phyloP scores from a whole-genome alignment of 108 stramenopile genomes.

The Pseudonitzschia multistriata region DNA sequence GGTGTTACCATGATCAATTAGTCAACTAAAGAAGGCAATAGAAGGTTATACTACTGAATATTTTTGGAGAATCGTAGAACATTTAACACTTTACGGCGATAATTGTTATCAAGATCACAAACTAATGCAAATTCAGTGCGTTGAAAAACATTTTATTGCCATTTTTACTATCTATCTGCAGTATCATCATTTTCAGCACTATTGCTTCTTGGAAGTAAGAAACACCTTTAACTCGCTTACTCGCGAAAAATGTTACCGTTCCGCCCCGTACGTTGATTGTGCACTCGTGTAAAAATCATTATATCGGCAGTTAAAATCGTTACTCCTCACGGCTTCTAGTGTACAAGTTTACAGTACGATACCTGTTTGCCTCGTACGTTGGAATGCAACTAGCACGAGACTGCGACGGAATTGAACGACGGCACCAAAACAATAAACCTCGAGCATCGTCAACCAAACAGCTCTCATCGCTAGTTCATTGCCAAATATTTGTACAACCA shows the following conservation, averaged over 20 bases:
- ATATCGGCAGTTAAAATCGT: background rate
- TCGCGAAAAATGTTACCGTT: background rate
- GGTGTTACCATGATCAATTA: too few species aligned
- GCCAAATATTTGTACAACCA: too few species aligned
- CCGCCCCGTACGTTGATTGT: background rate
- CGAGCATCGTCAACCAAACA: background rate
- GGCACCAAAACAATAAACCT: background rate
- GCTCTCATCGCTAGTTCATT: too few species aligned
- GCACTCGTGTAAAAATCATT: background rate
- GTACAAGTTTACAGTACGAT: background rate
- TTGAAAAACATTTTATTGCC: background rate
- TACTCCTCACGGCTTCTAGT: background rate
- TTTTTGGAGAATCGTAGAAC: background rate
- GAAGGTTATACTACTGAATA: background rate
- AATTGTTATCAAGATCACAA: background rate
- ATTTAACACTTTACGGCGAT: background rate
- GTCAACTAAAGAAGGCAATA: background rate
- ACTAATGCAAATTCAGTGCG: background rate
- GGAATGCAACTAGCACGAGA: background rate
- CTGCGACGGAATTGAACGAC: background rate
- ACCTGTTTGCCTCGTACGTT: background rate
- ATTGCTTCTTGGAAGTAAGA: background rate
- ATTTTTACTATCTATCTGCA: background rate
- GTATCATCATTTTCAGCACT: background rate
- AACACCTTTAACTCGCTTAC: background rate